Evolutionary conservation across 345 rosid species (phyloP), one percentile per base, ranked within the genome.

Genomic region (Cardamine occulta): DNA sequence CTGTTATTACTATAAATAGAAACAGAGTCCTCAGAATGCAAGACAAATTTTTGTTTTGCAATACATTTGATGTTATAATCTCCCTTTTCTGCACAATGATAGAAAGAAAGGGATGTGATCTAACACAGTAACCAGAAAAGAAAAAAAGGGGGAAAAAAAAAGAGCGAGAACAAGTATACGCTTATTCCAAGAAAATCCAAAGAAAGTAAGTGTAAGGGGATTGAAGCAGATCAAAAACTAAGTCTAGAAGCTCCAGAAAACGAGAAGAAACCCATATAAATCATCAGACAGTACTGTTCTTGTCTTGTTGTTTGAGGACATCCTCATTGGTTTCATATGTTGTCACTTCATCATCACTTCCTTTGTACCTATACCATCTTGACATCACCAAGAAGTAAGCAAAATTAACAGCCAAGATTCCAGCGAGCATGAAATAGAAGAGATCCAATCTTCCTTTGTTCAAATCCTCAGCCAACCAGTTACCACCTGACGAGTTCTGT

Each of bases 361-460:
- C 81, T 72, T 78, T 83, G 80, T 81, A 83, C 63, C 70, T 74
- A 59, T 83, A 78, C 84, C 82, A 78, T 59, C 63, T 81, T 66
- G 84, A 54, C 35, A 77, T 52, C 4, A 78, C 37, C 53, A 83
- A 52, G 68, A 80, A 81, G 53, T 71, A 83, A 3, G 34, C 79
- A 59, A 83, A 81, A 31, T 83, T 78, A 8, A 81, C 42, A 1
- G 68, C 35, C 63, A 69, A 65, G 37, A 83, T 51, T 9, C 70
- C 82, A 34, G 82, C 86, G 62, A 83, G 59, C 78, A 75, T 66
- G 80, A 70, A 83, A 19, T 84, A 82, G 60, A 74, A 84, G 23
- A 65, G 63, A 60, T 84, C 82, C 75, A 84, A 49, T 73, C 82
- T 82, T 24, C 87, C 87, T 77, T 82, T 80, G 70, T 82, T 84